A percentile compares a stretch with the other conserved stretches of the same genome.
phyloP scores from a whole-genome alignment of 1,139 yeast species.

The Diutina pseudorugosa region DNA sequence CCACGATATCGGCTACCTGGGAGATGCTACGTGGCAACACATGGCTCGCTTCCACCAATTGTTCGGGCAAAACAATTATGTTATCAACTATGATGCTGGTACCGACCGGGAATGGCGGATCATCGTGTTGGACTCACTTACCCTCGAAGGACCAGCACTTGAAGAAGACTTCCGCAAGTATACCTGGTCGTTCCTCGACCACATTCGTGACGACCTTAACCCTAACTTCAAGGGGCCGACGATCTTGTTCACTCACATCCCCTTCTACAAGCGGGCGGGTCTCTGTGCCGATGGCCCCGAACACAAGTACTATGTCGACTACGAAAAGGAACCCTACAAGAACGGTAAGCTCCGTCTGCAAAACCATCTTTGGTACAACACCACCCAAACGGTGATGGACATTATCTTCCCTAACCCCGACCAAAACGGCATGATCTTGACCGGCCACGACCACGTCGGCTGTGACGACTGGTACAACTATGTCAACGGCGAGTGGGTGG shows the following conservation, averaged over 20 bases:
- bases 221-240: conserved; percentile 61
- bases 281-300: conserved; percentile 80
- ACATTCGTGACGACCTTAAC: conserved; percentile 31
- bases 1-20: conserved; percentile 92
- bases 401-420: conserved; percentile 50
- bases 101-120: conserved; percentile 67
- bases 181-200: conserved; percentile 63
- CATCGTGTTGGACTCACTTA: conserved; percentile 72
- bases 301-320: conserved; percentile 45
- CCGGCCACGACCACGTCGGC: conserved; percentile 97
- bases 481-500: conserved; percentile 40
- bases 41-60: conserved; percentile 61
- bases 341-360: conserved; percentile 70
- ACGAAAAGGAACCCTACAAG: conserved; percentile 52
- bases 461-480: conserved; percentile 59
- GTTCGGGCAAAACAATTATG: conserved; percentile 80
- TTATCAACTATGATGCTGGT: conserved; percentile 53
- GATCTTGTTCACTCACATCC: conserved; percentile 77
- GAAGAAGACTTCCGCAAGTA: conserved; percentile 56
- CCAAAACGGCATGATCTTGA: conserved; percentile 65
- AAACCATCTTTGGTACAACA: conserved; percentile 62
- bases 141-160: conserved; percentile 83
- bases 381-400: conserved; percentile 55
- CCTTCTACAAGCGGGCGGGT: conserved; percentile 71
- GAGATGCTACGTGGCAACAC: conserved; percentile 90